Evolutionary conservation across 129 eudicot species (phyloP).

Genomic region (Artemisia argyi): DNA sequence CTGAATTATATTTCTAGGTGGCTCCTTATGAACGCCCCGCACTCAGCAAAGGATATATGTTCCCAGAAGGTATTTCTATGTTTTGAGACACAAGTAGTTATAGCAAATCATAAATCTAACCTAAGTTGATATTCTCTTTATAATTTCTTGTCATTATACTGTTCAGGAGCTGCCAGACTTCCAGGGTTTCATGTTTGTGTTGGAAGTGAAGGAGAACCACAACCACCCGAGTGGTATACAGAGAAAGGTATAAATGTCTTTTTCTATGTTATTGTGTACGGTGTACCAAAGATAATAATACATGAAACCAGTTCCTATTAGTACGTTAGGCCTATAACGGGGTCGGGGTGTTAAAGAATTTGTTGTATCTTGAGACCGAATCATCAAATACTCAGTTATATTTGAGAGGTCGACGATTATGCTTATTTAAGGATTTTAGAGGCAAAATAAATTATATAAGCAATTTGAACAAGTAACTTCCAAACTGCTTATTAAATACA

Average conservation of each 20-base stretch:
- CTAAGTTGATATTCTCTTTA: neutral
- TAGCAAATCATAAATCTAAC: neutral
- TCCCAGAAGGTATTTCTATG: conserved; percentile 67
- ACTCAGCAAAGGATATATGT: conserved; percentile 89
- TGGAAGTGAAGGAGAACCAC: conserved; percentile 96
- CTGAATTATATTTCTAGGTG: conserved; percentile 48
- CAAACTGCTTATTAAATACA: no score
- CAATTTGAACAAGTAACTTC: no score
- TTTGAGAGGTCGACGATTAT: no score
- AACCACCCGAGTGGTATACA: conserved; percentile 85
- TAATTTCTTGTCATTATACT: neutral
- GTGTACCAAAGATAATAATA: neutral
- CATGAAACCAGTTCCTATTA: no score
- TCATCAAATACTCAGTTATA: no score
- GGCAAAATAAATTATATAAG: no score
- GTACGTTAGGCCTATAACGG: no score
- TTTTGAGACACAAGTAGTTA: neutral
- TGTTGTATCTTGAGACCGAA: no score
- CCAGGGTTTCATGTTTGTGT: conserved; percentile 96
- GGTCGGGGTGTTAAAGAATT: no score
- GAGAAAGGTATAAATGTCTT: conserved; percentile 56
- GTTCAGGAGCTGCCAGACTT: conserved; percentile 88
- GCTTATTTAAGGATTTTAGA: no score
- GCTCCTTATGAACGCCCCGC: conserved; percentile 99
- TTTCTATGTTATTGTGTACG: neutral